Evolutionary conservation across 441 rosid species (phyloP).

Genomic region (Melastoma candidum): DNA sequence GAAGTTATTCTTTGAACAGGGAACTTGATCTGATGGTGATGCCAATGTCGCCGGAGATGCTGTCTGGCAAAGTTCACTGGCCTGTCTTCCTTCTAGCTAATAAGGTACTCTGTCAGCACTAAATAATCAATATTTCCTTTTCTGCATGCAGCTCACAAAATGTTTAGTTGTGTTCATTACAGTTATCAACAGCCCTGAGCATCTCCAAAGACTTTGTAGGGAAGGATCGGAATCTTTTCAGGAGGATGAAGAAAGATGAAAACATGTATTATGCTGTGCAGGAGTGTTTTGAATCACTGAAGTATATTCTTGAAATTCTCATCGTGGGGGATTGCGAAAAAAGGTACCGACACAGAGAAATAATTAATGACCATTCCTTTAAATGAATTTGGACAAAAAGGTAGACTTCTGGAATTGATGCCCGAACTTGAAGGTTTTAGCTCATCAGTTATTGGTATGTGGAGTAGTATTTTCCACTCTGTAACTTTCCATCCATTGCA

Average conservation of each 20-base stretch:
- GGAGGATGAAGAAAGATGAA: conserved; percentile 70
- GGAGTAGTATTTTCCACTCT: too few relatives aligned
- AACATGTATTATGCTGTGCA: conserved; percentile 79
- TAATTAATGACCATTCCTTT: too few relatives aligned
- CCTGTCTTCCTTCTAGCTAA: conserved; percentile 93
- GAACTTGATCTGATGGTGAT: conserved; percentile 90
- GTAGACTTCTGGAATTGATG: too few relatives aligned
- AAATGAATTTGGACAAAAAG: too few relatives aligned
- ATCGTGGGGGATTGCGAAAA: conserved; percentile 74
- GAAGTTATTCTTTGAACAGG: conserved; percentile 31
- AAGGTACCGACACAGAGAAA: conserved; percentile 30
- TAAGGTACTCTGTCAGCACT: conserved; percentile 40
- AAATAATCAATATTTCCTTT: background rate
- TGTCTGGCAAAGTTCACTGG: conserved; percentile 69
- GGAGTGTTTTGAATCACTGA: conserved; percentile 86
- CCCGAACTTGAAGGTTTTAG: too few relatives aligned
- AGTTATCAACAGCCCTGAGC: conserved; percentile 85
- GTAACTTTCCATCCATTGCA: conserved; percentile 15
- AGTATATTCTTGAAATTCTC: conserved; percentile 76
- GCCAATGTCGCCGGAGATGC: conserved; percentile 61
- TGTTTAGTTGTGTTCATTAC: conserved; percentile 6
- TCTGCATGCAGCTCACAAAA: background rate
- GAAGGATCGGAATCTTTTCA: conserved; percentile 56
- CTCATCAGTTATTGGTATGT: too few relatives aligned
- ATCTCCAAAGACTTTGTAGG: conserved; percentile 73